phyloP scores from a whole-genome alignment of 2,329 filamentous ascomycete species.

The Neofusicoccum umdonicola region DNA sequence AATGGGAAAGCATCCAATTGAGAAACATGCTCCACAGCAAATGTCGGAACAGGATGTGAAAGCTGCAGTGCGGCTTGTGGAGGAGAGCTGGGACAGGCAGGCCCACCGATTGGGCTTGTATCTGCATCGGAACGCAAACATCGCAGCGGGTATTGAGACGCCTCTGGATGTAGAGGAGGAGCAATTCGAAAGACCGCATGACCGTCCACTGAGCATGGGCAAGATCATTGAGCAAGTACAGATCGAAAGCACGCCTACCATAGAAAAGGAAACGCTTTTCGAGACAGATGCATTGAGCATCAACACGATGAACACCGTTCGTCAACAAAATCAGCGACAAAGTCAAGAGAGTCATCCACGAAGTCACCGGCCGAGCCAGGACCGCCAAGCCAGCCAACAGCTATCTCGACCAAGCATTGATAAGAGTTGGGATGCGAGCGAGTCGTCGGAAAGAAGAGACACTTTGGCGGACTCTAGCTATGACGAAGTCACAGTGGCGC shows the following conservation, averaged over 20 bases:
- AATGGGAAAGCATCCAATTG: constrained; percentile 28
- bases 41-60: constrained; percentile 51
- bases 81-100: constrained; percentile 52
- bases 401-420: background rate
- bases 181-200: constrained; percentile 44
- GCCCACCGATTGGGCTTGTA: constrained; percentile 48
- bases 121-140: constrained; percentile 47
- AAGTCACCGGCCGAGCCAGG: background rate
- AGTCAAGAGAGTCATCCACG: background rate
- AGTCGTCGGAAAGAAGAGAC: background rate
- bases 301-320: constrained; percentile 2
- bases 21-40: constrained; percentile 25
- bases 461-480: background rate
- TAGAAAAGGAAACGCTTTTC: constrained; percentile 6
- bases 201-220: constrained; percentile 36
- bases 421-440: background rate
- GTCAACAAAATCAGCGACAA: background rate
- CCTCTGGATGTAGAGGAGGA: constrained; percentile 47
- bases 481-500: background rate
- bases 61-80: constrained; percentile 46
- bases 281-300: background rate
- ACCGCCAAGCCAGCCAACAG: background rate
- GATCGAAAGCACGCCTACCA: constrained; percentile 39
- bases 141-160: constrained; percentile 44
- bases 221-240: constrained; percentile 46